phyloP scores from a whole-genome alignment of 495 filamentous ascomycete genomes.

The Podospora australis region DNA sequence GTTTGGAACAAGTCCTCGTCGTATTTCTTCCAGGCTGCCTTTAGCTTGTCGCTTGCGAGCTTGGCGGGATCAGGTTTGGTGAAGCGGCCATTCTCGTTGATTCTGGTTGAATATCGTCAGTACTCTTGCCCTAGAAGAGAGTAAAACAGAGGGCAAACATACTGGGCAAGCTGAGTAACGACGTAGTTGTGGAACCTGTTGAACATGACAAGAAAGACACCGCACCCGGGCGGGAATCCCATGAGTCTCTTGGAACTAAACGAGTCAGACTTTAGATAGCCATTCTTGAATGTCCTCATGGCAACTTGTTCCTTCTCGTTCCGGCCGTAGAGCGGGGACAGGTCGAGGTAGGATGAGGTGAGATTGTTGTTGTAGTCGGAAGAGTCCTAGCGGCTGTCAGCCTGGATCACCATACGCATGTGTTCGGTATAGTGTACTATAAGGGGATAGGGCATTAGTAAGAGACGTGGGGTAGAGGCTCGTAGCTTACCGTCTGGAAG shows the following conservation, averaged over 20 bases:
- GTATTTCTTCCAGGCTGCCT: conserved; percentile 55
- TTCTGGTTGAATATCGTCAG: conserved; percentile 23
- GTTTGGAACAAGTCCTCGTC: conserved; percentile 81
- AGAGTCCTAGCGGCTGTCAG: too few species aligned
- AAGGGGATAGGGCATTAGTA: too few species aligned
- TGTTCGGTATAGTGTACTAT: too few species aligned
- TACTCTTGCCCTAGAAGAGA: too few species aligned
- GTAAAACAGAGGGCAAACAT: background rate
- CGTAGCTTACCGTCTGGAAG: conserved; percentile 39
- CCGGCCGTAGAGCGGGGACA: conserved; percentile 71
- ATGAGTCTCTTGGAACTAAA: conserved; percentile 65
- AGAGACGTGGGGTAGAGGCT: too few species aligned
- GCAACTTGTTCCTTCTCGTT: conserved; percentile 58
- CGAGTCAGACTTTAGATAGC: conserved; percentile 69
- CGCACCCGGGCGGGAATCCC: conserved; percentile 69
- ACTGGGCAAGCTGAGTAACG: conserved; percentile 51
- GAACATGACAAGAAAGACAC: conserved; percentile 60
- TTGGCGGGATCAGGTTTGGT: conserved; percentile 42
- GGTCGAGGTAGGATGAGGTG: conserved; percentile 73
- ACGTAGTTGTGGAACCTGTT: conserved; percentile 74
- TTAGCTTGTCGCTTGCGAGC: conserved; percentile 31
- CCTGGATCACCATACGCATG: too few species aligned
- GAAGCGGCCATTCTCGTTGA: conserved; percentile 67
- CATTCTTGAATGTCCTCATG: conserved; percentile 64
- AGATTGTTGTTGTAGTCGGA: conserved; percentile 26